A percentile compares a stretch with the other conserved stretches of the same genome.
These are phyloP conservation scores for Melanogaster broomeanus DNA, from an alignment of 768 basidiomycete genomes.

Conservation along the genomic window DNA sequence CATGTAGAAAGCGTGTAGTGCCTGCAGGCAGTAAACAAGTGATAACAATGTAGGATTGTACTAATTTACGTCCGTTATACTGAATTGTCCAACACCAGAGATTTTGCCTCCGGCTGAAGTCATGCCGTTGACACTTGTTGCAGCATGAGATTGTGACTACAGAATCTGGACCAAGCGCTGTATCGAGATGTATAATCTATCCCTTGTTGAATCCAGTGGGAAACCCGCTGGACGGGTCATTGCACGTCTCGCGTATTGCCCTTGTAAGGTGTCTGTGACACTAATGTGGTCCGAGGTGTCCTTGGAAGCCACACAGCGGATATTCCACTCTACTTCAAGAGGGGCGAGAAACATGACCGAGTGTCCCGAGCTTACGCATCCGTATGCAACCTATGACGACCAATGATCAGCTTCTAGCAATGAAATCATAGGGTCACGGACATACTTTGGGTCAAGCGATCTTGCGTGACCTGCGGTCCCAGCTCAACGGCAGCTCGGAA, in stretches of 20 bases:
- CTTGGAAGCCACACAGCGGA: constrained; percentile 26
- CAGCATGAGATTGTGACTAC: too few relatives aligned
- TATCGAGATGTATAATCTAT: constrained; percentile 30
- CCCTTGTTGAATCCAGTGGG: constrained; percentile 44
- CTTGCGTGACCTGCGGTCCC: constrained; percentile 33
- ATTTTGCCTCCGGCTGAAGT: too few relatives aligned
- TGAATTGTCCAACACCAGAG: too few relatives aligned
- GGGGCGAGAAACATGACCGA: constrained; percentile 51
- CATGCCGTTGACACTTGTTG: too few relatives aligned
- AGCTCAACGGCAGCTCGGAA: constrained; percentile 34
- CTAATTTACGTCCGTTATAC: too few relatives aligned
- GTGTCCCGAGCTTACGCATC: constrained; percentile 54
- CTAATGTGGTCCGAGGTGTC: neutral
- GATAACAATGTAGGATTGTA: too few relatives aligned
- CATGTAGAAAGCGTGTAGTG: too few relatives aligned
- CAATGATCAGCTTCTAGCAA: neutral
- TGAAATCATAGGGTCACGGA: neutral
- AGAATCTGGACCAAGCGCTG: constrained; percentile 8
- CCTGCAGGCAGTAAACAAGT: too few relatives aligned
- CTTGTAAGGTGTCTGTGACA: constrained; percentile 37
- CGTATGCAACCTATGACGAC: constrained; percentile 49
- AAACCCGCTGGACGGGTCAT: constrained; percentile 35
- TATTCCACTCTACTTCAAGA: constrained; percentile 37
- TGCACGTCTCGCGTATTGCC: constrained; percentile 43
- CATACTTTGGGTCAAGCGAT: constrained; percentile 21